Evolutionary conservation across 805 yeast species (phyloP), one percentile per base, ranked within the genome.

Genomic region (Starmerella kuoi): DNA sequence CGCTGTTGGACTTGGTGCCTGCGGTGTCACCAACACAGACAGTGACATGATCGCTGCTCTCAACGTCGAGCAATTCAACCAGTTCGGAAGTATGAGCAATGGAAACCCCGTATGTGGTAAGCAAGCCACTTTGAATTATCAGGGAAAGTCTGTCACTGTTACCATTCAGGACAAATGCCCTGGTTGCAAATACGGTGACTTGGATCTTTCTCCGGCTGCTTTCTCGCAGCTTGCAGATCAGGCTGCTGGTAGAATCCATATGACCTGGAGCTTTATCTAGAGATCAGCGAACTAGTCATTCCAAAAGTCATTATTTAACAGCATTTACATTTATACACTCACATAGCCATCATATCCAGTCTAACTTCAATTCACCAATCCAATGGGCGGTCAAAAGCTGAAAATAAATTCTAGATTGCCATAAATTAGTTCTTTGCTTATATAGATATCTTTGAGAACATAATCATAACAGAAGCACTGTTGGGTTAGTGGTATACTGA

Each of bases 191-290:
- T 54, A 59, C 38, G 57, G 70, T 44, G 73, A 68, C 52, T 67
- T 76, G 45, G 81, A 76, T 52, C 64, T 76, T 43, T 71, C 79
- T n/a, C 79, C 79, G 7, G 55, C 71, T 43, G 81, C 81, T 4
- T 76, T 76, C 55, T 41, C 60, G 30, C 53, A 62, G 48, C 60
- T 76, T 46, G 79, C 78, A 14, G 72, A 67, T 52, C 58, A 61
- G 56, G 61, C 57, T 39, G 69, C 65, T 51, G 82, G 81, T 34
- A 68, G 76, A 47, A 67, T 76, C 48, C 59, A 64, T 20, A 66
- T 76, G 52, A 57, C 69, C 38, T 76, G 82, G 82, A 40, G 52
- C 25, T 54, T 47, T 31, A 35, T 11, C 28, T 25, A 14, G 14
- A 14, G 14, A 25, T 25, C 28, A 11, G 9, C 14, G 28, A 25